These are phyloP conservation scores for Buddleja alternifolia DNA, from an alignment of 257 asterid species.

Conservation along the genomic window DNA sequence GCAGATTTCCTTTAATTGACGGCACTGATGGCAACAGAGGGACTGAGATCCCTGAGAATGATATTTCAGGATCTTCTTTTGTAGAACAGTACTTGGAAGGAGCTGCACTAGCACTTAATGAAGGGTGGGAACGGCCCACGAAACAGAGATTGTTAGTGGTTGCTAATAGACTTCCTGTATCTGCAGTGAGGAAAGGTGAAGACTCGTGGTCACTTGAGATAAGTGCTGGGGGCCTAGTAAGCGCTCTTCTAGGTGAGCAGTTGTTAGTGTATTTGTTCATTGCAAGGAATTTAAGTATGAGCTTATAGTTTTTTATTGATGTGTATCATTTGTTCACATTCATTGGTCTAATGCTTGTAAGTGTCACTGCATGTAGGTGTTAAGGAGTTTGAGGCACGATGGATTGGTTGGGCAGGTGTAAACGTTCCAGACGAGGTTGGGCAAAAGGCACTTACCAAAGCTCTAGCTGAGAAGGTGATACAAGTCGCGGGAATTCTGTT, in stretches of 20 bases:
- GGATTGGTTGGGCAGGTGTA: slow-evolving; percentile 99
- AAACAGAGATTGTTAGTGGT: slow-evolving; percentile 89
- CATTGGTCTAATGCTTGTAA: slow-evolving; percentile 29
- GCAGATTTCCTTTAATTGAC: slow-evolving; percentile 49
- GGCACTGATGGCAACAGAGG: slow-evolving; percentile 48
- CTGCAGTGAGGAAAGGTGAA: slow-evolving; percentile 89
- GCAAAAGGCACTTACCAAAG: slow-evolving; percentile 73
- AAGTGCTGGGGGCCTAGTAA: slow-evolving; percentile 99
- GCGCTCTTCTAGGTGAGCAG: slow-evolving; percentile 90
- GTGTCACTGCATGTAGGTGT: slow-evolving; percentile 55
- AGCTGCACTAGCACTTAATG: slow-evolving; percentile 55
- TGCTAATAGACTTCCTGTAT: slow-evolving; percentile 96
- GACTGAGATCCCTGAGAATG: slow-evolving; percentile 49
- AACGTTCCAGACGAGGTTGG: slow-evolving; percentile 93
- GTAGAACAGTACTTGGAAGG: slow-evolving; percentile 68
- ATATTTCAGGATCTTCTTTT: slow-evolving; percentile 37
- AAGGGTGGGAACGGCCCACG: slow-evolving; percentile 62
- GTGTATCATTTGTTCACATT: slow-evolving; percentile 6
- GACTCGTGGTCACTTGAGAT: slow-evolving; percentile 95
- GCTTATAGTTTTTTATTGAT: background rate
- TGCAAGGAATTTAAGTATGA: background rate
- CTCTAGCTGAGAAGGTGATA: slow-evolving; percentile 84
- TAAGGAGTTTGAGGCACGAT: slow-evolving; percentile 86
- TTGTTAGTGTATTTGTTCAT: slow-evolving; percentile 10
- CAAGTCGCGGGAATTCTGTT: slow-evolving; percentile 17